A percentile compares a stretch with the other conserved stretches of the same genome.
Conservation (phyloP, 768 basidiomycete genomes). For the Nevesoporus exiguus region DNA sequence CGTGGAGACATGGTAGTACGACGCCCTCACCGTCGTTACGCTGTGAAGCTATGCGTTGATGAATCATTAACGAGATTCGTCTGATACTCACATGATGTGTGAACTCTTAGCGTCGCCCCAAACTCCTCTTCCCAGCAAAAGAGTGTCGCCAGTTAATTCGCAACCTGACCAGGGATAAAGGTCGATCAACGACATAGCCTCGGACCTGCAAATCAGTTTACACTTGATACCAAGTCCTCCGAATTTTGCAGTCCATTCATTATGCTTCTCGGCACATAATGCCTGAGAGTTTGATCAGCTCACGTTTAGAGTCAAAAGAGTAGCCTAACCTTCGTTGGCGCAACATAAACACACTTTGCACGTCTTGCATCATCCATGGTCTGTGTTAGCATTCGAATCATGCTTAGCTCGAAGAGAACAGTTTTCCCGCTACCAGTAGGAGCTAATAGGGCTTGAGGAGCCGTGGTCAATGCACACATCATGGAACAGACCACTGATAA, state of each 20-base stretch:
- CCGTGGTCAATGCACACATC: neutral
- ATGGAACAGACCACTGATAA: conserved; percentile 58
- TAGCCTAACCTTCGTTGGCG: conserved; percentile 75
- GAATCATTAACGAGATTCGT: neutral
- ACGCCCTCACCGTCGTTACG: conserved; percentile 65
- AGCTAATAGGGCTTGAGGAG: conserved; percentile 43
- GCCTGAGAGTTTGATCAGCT: conserved; percentile 47
- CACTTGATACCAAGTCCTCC: conserved; percentile 73
- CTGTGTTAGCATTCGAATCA: conserved; percentile 66
- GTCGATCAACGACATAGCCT: neutral
- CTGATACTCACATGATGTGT: conserved; percentile 66
- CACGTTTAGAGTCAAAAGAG: neutral
- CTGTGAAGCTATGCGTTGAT: conserved; percentile 33
- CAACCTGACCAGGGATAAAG: conserved; percentile 48
- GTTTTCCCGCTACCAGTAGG: conserved; percentile 98
- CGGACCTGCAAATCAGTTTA: conserved; percentile 30
- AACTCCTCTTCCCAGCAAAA: conserved; percentile 55
- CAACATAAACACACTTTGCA: conserved; percentile 85
- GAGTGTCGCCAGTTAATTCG: conserved; percentile 92
- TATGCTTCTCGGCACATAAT: conserved; percentile 77
- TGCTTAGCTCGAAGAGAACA: conserved; percentile 87
- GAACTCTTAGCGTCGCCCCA: conserved; percentile 76
- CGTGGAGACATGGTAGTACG: neutral
- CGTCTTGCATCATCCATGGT: conserved; percentile 31
- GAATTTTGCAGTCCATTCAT: conserved; percentile 85